phyloP scores from a whole-genome alignment of 495 filamentous ascomycete genomes.

The Penicillium maclennaniae region DNA sequence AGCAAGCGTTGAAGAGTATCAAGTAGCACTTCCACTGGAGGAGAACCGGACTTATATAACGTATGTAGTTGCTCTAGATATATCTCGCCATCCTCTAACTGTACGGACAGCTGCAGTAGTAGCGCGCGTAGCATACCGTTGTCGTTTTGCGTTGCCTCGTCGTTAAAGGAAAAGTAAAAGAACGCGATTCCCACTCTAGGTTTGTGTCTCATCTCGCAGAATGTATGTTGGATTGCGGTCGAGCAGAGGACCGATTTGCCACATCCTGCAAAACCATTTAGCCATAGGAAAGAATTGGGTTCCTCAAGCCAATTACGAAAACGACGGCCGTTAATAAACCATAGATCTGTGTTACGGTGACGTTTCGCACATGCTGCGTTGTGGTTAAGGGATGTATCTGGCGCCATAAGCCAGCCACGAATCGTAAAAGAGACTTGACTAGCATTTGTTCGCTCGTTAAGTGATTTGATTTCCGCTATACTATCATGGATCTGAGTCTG shows the following conservation, averaged over 20 bases:
- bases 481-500: constrained; percentile 13
- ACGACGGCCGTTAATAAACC: constrained; percentile 26
- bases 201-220: constrained; percentile 12
- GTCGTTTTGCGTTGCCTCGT: constrained; percentile 26
- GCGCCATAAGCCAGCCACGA: constrained; percentile 27
- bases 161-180: constrained; percentile 41
- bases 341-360: constrained; percentile 25
- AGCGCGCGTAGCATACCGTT: constrained; percentile 33
- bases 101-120: constrained; percentile 33
- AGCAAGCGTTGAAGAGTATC: constrained; percentile 13
- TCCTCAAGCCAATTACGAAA: constrained; percentile 32
- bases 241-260: constrained; percentile 42
- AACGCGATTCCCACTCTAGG: constrained; percentile 30
- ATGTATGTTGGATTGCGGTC: constrained; percentile 25
- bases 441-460: constrained; percentile 9
- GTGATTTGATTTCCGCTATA: constrained; percentile 15
- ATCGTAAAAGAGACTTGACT: constrained; percentile 25
- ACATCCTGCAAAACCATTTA: constrained; percentile 39
- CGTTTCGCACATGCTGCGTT: constrained; percentile 23
- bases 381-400: constrained; percentile 28
- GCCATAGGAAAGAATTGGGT: constrained; percentile 37
- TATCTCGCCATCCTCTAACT: constrained; percentile 15
- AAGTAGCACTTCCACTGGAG: constrained; percentile 12
- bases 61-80: constrained; percentile 15
- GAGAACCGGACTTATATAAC: constrained; percentile 5